Evolutionary conservation across 1,139 yeast species (phyloP).

Genomic region (Kurtzmaniella quercitrusa): DNA sequence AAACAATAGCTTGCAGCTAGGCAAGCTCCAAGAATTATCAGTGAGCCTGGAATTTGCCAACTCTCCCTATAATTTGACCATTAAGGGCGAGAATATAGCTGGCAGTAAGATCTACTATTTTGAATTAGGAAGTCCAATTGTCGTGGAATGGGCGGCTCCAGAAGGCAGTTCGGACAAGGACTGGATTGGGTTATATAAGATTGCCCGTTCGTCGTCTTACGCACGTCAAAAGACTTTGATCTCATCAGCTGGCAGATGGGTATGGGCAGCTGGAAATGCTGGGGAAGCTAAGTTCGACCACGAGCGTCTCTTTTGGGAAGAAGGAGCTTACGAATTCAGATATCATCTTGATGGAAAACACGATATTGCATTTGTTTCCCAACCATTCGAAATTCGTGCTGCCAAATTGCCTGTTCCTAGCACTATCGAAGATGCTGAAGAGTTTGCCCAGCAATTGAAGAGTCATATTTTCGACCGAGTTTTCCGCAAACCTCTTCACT

Average conservation of each 20-base stretch:
- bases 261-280: slow-evolving; percentile 36
- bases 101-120: slow-evolving; percentile 19
- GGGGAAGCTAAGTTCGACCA: slow-evolving; percentile 55
- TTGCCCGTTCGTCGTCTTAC: slow-evolving; percentile 52
- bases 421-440: slow-evolving; percentile 14
- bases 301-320: slow-evolving; percentile 57
- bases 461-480: slow-evolving; percentile 28
- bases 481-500: slow-evolving; percentile 16
- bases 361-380: slow-evolving; percentile 62
- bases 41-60: slow-evolving; percentile 38
- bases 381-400: slow-evolving; percentile 63
- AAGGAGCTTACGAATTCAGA: slow-evolving; percentile 73
- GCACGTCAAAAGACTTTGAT: slow-evolving; percentile 57
- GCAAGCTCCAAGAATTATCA: slow-evolving; percentile 38
- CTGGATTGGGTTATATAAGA: slow-evolving; percentile 78
- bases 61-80: slow-evolving; percentile 27
- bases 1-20: slow-evolving; percentile 20
- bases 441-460: slow-evolving; percentile 31
- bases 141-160: slow-evolving; percentile 57
- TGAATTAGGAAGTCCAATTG: slow-evolving; percentile 51
- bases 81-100: slow-evolving; percentile 19
- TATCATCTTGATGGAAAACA: slow-evolving; percentile 70
- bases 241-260: slow-evolving; percentile 72
- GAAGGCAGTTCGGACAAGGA: slow-evolving; percentile 42
- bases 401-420: slow-evolving; percentile 38